phyloP scores from a whole-genome alignment of 768 basidiomycete genomes.

The Tephrocybe rancida region DNA sequence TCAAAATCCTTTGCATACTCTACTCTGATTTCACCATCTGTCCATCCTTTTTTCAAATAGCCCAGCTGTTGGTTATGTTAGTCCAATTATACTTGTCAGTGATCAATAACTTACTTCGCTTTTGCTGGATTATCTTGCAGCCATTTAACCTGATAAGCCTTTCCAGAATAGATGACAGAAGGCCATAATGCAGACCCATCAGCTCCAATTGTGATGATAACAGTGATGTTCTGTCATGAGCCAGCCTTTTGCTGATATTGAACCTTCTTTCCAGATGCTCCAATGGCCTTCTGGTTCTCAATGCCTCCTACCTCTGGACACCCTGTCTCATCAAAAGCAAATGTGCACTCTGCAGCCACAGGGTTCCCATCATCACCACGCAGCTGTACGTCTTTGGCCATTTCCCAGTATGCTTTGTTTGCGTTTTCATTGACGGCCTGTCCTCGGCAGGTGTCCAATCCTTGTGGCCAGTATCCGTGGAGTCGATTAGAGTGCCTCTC shows the following conservation, averaged over 20 bases:
- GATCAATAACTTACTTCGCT: not conserved
- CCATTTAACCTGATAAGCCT: not conserved
- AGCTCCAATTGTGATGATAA: not conserved
- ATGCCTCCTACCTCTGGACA: not conserved
- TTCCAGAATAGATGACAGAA: not conserved
- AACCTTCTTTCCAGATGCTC: not conserved
- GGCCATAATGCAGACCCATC: not conserved
- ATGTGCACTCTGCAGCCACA: slow-evolving; percentile 2
- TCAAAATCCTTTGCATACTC: slow-evolving; percentile 28
- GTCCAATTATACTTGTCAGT: not conserved
- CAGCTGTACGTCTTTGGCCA: slow-evolving; percentile 3
- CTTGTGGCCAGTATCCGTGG: slow-evolving; percentile 5
- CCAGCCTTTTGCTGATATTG: slow-evolving; percentile 7
- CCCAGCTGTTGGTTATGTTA: not conserved
- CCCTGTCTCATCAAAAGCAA: slow-evolving; percentile 6
- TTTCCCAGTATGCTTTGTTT: slow-evolving; percentile 5
- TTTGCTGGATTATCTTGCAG: not conserved
- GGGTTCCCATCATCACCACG: slow-evolving; percentile 1
- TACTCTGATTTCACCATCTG: not conserved
- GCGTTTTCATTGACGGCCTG: slow-evolving; percentile 14
- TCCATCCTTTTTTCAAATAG: not conserved
- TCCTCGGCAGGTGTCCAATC: slow-evolving; percentile 5
- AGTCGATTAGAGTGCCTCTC: slow-evolving; percentile 4
- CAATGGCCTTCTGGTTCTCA: not conserved
- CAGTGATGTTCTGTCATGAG: slow-evolving; percentile 16